Evolutionary conservation across 352 stramenopile species (phyloP).

Genomic region (Phytophthora tubulina): DNA sequence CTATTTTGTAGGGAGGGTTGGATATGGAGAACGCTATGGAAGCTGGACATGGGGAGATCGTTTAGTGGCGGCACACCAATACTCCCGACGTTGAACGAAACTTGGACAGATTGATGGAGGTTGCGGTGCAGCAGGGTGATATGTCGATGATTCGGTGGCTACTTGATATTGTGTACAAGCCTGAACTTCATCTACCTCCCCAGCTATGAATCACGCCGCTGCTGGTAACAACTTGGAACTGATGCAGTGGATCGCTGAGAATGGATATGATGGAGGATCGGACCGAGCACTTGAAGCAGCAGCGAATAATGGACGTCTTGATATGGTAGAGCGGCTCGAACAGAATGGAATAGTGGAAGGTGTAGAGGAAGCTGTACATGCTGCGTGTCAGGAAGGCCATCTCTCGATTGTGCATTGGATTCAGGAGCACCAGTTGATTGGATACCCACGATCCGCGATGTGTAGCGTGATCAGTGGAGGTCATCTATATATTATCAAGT

Average conservation of each 20-base stretch:
- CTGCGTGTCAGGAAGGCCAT: neutral
- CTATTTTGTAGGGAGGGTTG: no score
- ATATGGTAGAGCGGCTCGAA: constrained; percentile 9
- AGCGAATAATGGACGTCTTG: constrained; percentile 3
- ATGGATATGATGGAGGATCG: constrained; percentile 4
- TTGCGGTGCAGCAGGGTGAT: neutral
- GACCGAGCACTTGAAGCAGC: neutral
- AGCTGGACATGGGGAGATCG: no score
- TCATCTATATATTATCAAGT: no score
- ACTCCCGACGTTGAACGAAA: neutral
- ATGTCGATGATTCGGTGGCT: constrained; percentile 3
- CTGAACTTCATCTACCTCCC: constrained; percentile 3
- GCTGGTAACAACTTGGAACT: constrained; percentile 5
- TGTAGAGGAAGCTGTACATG: neutral
- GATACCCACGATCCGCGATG: no score
- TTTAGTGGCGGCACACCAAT: neutral
- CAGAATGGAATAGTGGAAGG: neutral
- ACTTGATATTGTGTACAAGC: constrained; percentile 2
- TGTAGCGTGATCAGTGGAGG: no score
- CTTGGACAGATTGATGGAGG: neutral
- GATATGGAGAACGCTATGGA: no score
- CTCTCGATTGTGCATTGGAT: constrained; percentile 8
- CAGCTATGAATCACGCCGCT: no score
- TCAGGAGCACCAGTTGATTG: neutral
- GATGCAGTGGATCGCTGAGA: no score